phyloP scores from a whole-genome alignment of 2,329 filamentous ascomycete genomes.

The Diaporthe velutina region DNA sequence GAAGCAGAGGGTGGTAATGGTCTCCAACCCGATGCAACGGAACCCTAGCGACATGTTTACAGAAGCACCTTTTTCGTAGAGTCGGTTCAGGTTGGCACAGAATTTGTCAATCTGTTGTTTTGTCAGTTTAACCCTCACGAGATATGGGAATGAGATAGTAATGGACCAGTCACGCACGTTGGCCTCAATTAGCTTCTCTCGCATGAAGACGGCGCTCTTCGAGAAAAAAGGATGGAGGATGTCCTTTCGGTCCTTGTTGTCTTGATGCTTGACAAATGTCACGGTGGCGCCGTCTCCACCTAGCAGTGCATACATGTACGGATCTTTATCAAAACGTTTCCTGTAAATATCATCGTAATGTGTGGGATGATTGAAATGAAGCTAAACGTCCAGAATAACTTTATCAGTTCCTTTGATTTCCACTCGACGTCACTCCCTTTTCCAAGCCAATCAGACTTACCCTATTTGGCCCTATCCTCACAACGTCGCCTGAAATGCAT shows the following conservation, averaged over 20 bases:
- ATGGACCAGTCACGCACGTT: not conserved
- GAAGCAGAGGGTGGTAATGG: not conserved
- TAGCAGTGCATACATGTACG: not conserved
- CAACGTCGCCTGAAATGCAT: not conserved
- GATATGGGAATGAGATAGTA: not conserved
- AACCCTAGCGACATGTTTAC: constrained; percentile 1
- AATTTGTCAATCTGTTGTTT: not conserved
- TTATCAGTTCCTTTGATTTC: not conserved
- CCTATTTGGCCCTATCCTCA: not conserved
- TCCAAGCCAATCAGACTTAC: not conserved
- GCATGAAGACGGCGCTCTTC: not conserved
- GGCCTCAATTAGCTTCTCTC: not conserved
- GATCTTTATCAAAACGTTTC: not conserved
- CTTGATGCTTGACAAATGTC: not conserved
- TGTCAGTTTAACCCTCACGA: not conserved
- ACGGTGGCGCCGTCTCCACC: not conserved
- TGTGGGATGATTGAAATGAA: not conserved
- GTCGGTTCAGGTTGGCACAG: not conserved
- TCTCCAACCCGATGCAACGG: constrained; percentile 1
- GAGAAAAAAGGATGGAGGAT: not conserved
- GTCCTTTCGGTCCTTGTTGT: not conserved
- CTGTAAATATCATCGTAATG: not conserved
- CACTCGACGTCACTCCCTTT: not conserved
- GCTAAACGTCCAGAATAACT: not conserved
- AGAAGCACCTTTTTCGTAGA: not conserved